These are phyloP conservation scores for Davidsoniella australis DNA, from an alignment of 2,329 filamentous ascomycete genomes.

Conservation along the genomic window DNA sequence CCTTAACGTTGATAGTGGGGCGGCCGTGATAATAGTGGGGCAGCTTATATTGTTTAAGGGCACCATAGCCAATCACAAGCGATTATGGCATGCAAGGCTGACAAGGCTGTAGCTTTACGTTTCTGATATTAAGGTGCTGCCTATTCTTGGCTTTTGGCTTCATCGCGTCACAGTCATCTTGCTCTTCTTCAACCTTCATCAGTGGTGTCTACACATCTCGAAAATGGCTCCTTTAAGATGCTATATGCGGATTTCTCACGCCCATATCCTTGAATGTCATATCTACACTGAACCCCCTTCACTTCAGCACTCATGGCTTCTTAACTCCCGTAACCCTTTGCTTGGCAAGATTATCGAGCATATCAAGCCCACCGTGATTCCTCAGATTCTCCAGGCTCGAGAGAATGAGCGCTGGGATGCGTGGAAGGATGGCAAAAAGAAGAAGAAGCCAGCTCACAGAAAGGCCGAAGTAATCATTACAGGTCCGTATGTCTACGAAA, in stretches of 20 bases:
- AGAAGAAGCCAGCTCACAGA: constrained; percentile 60
- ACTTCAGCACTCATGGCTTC: constrained; percentile 66
- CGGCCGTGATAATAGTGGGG: neutral
- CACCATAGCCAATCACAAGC: constrained; percentile 6
- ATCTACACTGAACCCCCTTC: constrained; percentile 90
- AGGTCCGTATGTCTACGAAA: constrained; percentile 35
- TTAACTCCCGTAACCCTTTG: constrained; percentile 58
- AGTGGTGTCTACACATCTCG: neutral
- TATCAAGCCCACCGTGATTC: constrained; percentile 70
- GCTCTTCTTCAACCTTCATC: neutral
- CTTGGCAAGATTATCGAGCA: constrained; percentile 71
- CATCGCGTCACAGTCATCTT: neutral
- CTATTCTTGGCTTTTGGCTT: too few species aligned
- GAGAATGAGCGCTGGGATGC: constrained; percentile 33
- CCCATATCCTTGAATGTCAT: constrained; percentile 88
- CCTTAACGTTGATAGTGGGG: neutral
- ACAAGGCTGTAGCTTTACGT: neutral
- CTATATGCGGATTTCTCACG: constrained; percentile 81
- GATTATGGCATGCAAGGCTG: constrained; percentile 7
- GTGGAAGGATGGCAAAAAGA: constrained; percentile 26
- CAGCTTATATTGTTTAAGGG: neutral
- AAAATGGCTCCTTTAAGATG: constrained; percentile 73
- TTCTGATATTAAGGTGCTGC: neutral
- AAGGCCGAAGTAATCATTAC: constrained; percentile 54
- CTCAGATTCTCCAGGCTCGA: constrained; percentile 78